phyloP scores from a whole-genome alignment of 1,284 basidiomycete species.

The Rhodotorula mucilaginosa region DNA sequence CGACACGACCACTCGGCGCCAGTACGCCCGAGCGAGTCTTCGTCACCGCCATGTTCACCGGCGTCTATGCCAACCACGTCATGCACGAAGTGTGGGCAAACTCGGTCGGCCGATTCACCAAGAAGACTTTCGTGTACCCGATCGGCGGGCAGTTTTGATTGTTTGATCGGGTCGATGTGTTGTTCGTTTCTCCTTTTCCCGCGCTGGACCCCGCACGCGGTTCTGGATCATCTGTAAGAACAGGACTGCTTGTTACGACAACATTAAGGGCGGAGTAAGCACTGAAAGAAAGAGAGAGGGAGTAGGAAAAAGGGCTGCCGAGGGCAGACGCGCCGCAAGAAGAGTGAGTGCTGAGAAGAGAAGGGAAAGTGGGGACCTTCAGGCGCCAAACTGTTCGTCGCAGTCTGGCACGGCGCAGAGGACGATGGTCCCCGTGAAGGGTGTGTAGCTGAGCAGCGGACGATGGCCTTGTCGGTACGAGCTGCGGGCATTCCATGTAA shows the following conservation, averaged over 20 bases:
- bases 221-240: no score
- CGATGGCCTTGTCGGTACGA: background rate
- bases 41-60: conserved; percentile 16
- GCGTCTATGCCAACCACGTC: conserved; percentile 4
- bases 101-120: conserved; percentile 4
- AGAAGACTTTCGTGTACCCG: conserved; percentile 9
- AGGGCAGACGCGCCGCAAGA: background rate
- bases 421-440: conserved; percentile 19
- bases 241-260: background rate
- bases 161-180: background rate
- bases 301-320: no score
- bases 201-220: no score
- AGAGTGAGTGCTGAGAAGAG: background rate
- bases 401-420: conserved; percentile 1
- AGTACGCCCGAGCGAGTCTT: conserved; percentile 1
- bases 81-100: conserved; percentile 3
- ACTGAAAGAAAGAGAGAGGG: background rate
- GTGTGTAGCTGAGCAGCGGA: conserved; percentile 8
- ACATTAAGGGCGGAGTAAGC: background rate
- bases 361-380: background rate
- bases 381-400: conserved; percentile 8
- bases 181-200: background rate
- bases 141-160: conserved; percentile 14
- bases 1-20: conserved; percentile 2
- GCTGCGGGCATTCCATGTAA: background rate